These are phyloP conservation scores for Fusarium begoniae DNA, from an alignment of 2,329 filamentous ascomycete genomes.

Conservation along the genomic window DNA sequence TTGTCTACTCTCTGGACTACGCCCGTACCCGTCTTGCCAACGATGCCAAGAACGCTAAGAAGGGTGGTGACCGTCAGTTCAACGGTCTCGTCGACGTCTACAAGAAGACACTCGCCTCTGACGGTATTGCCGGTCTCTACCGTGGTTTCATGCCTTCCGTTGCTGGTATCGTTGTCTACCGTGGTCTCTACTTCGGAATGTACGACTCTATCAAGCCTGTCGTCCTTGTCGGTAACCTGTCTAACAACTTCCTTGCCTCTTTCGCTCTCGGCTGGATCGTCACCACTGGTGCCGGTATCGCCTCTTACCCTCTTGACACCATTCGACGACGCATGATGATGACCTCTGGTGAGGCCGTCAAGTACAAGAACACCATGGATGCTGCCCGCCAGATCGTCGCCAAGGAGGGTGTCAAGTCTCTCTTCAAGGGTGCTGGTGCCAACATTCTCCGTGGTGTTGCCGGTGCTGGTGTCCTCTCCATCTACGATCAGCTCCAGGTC, in stretches of 20 bases:
- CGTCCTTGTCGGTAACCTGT: conserved; percentile 87
- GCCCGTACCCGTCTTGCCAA: conserved; percentile 99
- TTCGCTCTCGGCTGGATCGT: conserved; percentile 99
- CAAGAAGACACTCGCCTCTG: conserved; percentile 99
- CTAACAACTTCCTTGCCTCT: conserved; percentile 99
- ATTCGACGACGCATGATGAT: conserved; percentile 99
- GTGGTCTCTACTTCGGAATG: conserved; percentile 99
- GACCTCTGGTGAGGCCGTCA: conserved; percentile 97
- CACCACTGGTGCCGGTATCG: conserved; percentile 99
- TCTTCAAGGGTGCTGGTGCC: conserved; percentile 99
- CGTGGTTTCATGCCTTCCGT: conserved; percentile 99
- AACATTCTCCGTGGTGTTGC: conserved; percentile 99
- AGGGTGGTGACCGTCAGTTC: conserved; percentile 98
- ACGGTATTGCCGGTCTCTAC: conserved; percentile 99
- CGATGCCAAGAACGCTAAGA: conserved; percentile 99
- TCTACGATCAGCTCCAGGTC: conserved; percentile 99
- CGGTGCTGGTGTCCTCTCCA: conserved; percentile 99
- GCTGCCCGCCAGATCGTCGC: conserved; percentile 96
- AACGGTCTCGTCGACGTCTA: conserved; percentile 99
- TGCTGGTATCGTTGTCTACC: conserved; percentile 99
- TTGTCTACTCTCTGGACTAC: conserved; percentile 99
- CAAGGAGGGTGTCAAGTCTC: conserved; percentile 97
- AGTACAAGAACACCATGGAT: conserved; percentile 98
- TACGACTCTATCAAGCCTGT: conserved; percentile 99
- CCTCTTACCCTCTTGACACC: conserved; percentile 99